These are phyloP conservation scores for Berberis vulgaris DNA, from an alignment of 164 flowering plant species.

Conservation along the genomic window DNA sequence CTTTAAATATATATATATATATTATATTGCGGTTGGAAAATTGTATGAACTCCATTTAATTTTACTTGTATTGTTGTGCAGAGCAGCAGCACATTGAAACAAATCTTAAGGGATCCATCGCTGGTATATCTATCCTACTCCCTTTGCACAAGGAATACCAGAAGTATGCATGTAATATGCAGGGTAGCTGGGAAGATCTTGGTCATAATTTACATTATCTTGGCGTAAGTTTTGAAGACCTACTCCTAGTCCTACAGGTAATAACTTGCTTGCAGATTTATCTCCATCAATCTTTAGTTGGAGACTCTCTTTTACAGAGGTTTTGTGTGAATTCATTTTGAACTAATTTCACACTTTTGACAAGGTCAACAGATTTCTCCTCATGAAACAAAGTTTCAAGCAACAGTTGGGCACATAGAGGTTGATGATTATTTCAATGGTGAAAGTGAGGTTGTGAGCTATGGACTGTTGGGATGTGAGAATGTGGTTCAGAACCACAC, in stretches of 20 bases:
- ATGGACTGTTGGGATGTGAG: conserved; percentile 9
- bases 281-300: background rate
- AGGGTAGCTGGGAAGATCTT: conserved; percentile 14
- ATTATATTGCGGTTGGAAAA: too few species aligned
- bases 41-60: too few species aligned
- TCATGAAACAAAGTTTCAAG: conserved; percentile 53
- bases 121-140: conserved; percentile 52
- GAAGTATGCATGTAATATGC: conserved; percentile 13
- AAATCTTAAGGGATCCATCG: conserved; percentile 50
- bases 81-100: conserved; percentile 74
- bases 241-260: conserved; percentile 63
- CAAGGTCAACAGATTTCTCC: conserved; percentile 66
- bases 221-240: conserved; percentile 37
- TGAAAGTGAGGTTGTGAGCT: conserved; percentile 11
- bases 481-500: conserved; percentile 12
- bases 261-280: conserved; percentile 11
- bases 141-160: conserved; percentile 54
- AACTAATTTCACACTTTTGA: conserved; percentile 23
- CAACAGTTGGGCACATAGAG: conserved; percentile 48
- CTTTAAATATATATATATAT: too few species aligned
- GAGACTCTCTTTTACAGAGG: background rate
- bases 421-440: conserved; percentile 41
- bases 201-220: conserved; percentile 34
- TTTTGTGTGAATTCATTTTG: background rate
- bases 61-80: conserved; percentile 26